Percentiles rank a stretch among this genome's conserved stretches.
These are phyloP conservation scores for Pouteria glomerata DNA, from an alignment of 148 eudicot genomes.

Conservation along the genomic window DNA sequence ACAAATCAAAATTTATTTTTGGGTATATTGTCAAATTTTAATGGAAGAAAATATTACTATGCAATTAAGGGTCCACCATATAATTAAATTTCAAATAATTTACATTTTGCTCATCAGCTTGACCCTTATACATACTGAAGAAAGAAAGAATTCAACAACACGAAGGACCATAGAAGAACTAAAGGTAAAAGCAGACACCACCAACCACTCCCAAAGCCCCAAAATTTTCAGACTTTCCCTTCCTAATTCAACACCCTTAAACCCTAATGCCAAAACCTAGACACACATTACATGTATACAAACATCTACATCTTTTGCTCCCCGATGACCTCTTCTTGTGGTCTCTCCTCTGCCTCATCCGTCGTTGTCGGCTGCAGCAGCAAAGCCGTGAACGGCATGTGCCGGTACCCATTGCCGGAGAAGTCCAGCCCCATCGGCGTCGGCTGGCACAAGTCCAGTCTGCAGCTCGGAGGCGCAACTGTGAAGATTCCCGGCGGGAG, in stretches of 20 bases:
- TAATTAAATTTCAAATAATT: not conserved
- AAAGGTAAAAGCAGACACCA: not conserved
- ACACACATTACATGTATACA: not conserved
- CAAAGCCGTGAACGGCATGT: constrained; percentile 39
- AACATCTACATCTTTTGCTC: constrained; percentile 2
- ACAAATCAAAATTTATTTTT: no score
- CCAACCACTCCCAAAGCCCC: not conserved
- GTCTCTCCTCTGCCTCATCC: constrained; percentile 16
- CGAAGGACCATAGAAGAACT: not conserved
- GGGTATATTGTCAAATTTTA: not conserved
- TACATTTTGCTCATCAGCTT: not conserved
- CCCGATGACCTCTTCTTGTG: constrained; percentile 18
- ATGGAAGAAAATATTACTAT: not conserved
- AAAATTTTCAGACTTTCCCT: not conserved
- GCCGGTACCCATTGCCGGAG: constrained; percentile 19
- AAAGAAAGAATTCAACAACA: not conserved
- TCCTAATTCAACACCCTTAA: not conserved
- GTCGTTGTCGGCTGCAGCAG: constrained; percentile 28
- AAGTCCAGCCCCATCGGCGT: constrained; percentile 18
- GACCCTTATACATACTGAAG: not conserved
- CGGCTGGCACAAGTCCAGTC: constrained; percentile 26
- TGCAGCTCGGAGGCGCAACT: constrained; percentile 16
- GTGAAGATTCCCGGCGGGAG: not conserved
- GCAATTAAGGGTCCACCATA: not conserved
- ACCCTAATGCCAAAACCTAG: not conserved